Conservation (phyloP, 176 grass and related monocot species). For the Triticum timopheevii region DNA sequence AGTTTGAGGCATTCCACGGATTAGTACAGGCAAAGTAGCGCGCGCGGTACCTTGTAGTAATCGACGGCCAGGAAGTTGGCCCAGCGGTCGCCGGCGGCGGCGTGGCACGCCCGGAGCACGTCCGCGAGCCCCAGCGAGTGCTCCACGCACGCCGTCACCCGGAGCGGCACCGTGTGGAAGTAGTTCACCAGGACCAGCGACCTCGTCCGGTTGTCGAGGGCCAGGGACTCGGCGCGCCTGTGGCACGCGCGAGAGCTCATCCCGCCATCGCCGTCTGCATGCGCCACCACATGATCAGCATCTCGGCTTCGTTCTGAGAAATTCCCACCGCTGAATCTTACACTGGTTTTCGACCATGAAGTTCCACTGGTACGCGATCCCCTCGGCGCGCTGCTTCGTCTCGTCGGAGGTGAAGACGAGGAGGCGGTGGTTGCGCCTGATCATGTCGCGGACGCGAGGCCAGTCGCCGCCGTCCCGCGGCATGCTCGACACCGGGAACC, state of each 20-base stretch:
- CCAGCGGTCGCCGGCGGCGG: constrained; percentile 47
- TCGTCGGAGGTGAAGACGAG: constrained; percentile 47
- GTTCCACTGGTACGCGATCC: constrained; percentile 62
- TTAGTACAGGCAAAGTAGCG: no score
- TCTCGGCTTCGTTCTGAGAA: not conserved
- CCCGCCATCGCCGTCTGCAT: constrained; percentile 55
- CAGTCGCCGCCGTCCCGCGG: constrained; percentile 43
- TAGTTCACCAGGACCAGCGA: constrained; percentile 65
- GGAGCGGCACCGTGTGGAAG: constrained; percentile 49
- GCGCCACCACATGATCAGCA: not conserved
- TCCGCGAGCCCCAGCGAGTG: constrained; percentile 38
- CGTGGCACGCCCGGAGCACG: constrained; percentile 50
- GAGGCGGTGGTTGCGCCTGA: constrained; percentile 32
- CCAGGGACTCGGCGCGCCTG: constrained; percentile 39
- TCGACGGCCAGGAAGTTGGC: constrained; percentile 76
- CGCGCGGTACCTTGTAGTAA: constrained; percentile 47
- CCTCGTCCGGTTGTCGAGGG: constrained; percentile 39
- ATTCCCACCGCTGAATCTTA: not conserved
- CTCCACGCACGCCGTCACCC: constrained; percentile 39
- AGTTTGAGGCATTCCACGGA: no score
- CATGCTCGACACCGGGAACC: constrained; percentile 52
- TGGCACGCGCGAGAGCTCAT: constrained; percentile 46
- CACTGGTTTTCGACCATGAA: constrained; percentile 65
- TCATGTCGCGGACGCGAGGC: constrained; percentile 42
- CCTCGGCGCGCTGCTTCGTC: constrained; percentile 30